A percentile compares a stretch with the other conserved stretches of the same genome.
phyloP scores from a whole-genome alignment of 805 yeast genomes.

The Clavispora phyllophila region DNA sequence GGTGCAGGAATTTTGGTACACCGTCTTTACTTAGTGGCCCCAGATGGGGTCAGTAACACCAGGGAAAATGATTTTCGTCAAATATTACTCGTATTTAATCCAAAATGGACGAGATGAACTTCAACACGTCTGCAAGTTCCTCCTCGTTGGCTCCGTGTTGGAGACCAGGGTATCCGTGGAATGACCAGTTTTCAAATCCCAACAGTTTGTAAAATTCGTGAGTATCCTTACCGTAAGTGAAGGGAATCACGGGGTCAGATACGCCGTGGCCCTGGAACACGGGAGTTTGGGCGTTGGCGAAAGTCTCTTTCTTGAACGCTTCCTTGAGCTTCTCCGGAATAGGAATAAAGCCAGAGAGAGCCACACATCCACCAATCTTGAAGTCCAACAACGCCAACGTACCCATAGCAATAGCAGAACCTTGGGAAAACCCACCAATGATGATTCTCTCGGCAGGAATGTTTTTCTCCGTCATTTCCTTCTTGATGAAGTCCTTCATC shows the following conservation, averaged over 20 bases:
- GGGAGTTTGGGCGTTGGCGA: constrained; percentile 58
- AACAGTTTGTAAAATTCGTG: constrained; percentile 42
- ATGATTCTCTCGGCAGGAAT: constrained; percentile 63
- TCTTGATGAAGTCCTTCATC: constrained; percentile 43
- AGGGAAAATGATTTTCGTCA: too few species aligned
- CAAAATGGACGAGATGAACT: constrained; percentile 25
- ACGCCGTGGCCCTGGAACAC: constrained; percentile 88
- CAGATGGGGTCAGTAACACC: too few species aligned
- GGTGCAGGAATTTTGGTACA: too few species aligned
- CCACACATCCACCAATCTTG: constrained; percentile 74
- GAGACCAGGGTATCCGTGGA: constrained; percentile 55
- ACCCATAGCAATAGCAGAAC: constrained; percentile 76
- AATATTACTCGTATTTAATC: constrained; percentile 8
- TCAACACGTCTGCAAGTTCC: constrained; percentile 54
- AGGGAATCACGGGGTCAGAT: constrained; percentile 59
- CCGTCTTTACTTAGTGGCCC: too few species aligned
- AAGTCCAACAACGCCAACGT: constrained; percentile 47
- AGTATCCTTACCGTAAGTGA: constrained; percentile 34
- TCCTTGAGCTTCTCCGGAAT: constrained; percentile 17
- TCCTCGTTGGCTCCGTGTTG: constrained; percentile 64
- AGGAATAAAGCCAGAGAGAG: constrained; percentile 71
- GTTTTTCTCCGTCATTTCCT: constrained; percentile 46
- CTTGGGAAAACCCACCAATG: constrained; percentile 96
- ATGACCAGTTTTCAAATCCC: constrained; percentile 39
- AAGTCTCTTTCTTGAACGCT: constrained; percentile 3